phyloP scores from a whole-genome alignment of 768 basidiomycete genomes.

The Boletus sensibilis region DNA sequence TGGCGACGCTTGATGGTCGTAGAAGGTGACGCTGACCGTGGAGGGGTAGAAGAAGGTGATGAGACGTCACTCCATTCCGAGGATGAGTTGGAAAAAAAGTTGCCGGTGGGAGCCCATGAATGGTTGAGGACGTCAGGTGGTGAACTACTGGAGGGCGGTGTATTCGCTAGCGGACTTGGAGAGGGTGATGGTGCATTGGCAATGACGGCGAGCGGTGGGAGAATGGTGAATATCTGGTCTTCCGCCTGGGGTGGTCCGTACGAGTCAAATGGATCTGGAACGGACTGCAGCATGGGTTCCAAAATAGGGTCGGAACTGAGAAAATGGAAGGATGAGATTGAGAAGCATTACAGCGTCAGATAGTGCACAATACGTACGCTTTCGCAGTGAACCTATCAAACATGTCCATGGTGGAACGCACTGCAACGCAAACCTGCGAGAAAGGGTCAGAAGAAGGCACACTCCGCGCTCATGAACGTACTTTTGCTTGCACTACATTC shows the following conservation, averaged over 20 bases:
- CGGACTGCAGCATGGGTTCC: conserved; percentile 84
- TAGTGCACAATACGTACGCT: conserved; percentile 53
- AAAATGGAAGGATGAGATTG: conserved; percentile 12
- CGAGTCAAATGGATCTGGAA: conserved; percentile 91
- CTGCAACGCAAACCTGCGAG: conserved; percentile 68
- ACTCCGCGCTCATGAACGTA: conserved; percentile 26
- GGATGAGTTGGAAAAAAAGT: conserved; percentile 48
- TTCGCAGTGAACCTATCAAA: conserved; percentile 86
- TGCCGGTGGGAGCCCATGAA: conserved; percentile 52
- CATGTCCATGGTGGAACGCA: conserved; percentile 89
- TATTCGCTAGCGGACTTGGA: conserved; percentile 56
- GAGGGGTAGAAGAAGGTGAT: conserved; percentile 41
- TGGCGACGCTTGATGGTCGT: conserved; percentile 44
- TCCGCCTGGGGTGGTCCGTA: conserved; percentile 87
- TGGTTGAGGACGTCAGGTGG: conserved; percentile 35
- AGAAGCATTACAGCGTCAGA: conserved; percentile 3
- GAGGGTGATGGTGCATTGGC: conserved; percentile 62
- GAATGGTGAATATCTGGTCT: conserved; percentile 90
- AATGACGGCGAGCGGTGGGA: conserved; percentile 79
- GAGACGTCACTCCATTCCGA: conserved; percentile 55
- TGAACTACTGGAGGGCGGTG: conserved; percentile 37
- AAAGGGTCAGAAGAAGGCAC: conserved; percentile 15
- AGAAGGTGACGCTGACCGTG: conserved; percentile 54
- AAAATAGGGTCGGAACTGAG: conserved; percentile 81
- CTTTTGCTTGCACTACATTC: conserved; percentile 87